Base-by-base conservation (phyloP, 306 rosid genomes). In the Prunus mongolica region DNA sequence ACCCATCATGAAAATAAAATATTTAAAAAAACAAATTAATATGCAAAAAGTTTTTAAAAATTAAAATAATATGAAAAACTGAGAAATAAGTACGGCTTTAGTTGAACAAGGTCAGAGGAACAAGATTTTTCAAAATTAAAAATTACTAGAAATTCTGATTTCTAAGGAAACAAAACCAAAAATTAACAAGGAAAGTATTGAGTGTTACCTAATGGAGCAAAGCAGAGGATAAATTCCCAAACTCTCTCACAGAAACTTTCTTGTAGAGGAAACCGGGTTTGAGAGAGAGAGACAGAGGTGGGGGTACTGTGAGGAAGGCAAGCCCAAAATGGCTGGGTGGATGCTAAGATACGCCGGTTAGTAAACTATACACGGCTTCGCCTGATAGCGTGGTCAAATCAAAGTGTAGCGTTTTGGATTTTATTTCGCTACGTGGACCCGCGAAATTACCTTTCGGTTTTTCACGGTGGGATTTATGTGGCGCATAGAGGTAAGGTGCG, bases 341-440 rank as follows among this genome's bases (percentile, higher is more conserved):
- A 18, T 15, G 54, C 66, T 82, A 74, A 32, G 54, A 44, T 67
- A 51, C 74, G 54, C 71, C 45, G 52, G 52, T 49, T 12, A 73
- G 82, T 64, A 24, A 2, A 47, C 30, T 1, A 25, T 20, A 24
- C 18, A 34, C 25, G 8, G 64, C 41, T 61, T 12, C 15, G 27
- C 22, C 11, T 18, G 67, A 13, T 51, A 22, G 46, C 76, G 81
- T 76, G 78, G 71, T 41, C 76, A 51, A 79, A 79, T 75, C 10
- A n/a, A 12, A 27, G 15, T 60, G 57, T 38, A 67, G 25, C 10
- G 61, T 72, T 77, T 72, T 50, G 79, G 75, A 82, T 51, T 13
- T 30, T 20, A 51, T n/a, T 38, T 13, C 20, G 47, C 9, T 20
- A 22, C 15, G 62, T 67, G 67, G 76, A 73, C 77, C 80, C 77